phyloP scores from a whole-genome alignment of 2,329 filamentous ascomycete genomes.

The Fusarium protoensiforme region DNA sequence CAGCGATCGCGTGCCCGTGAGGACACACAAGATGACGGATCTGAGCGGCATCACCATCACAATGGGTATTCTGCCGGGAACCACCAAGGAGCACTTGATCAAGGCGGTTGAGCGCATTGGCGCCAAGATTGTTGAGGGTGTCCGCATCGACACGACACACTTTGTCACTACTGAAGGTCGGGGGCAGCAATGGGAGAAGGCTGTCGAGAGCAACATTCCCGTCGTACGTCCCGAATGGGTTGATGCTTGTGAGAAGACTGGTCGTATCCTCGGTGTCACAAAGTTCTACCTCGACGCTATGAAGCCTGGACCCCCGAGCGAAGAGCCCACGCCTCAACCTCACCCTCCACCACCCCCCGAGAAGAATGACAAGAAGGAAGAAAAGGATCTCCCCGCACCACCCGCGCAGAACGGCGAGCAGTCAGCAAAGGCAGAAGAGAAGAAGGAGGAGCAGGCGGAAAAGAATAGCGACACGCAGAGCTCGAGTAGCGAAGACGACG shows the following conservation, averaged over 20 bases:
- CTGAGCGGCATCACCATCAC: slow-evolving; percentile 95
- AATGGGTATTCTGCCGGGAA: slow-evolving; percentile 82
- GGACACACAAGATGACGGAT: slow-evolving; percentile 99
- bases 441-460: slow-evolving; percentile 40
- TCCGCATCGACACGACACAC: slow-evolving; percentile 97
- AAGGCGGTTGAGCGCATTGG: slow-evolving; percentile 88
- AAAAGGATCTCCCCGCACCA: slow-evolving; percentile 45
- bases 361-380: slow-evolving; percentile 53
- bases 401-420: slow-evolving; percentile 36
- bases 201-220: slow-evolving; percentile 96
- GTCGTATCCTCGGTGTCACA: slow-evolving; percentile 91
- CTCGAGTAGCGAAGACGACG: slow-evolving; percentile 38
- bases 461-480: slow-evolving; percentile 31
- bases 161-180: slow-evolving; percentile 96
- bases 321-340: slow-evolving; percentile 46
- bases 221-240: slow-evolving; percentile 98
- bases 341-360: slow-evolving; percentile 45
- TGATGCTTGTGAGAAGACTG: slow-evolving; percentile 93
- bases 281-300: slow-evolving; percentile 94
- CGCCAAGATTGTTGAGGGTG: slow-evolving; percentile 88
- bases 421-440: slow-evolving; percentile 42
- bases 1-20: slow-evolving; percentile 85
- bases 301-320: slow-evolving; percentile 56
- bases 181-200: slow-evolving; percentile 93
- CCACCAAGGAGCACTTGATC: slow-evolving; percentile 77